These are phyloP conservation scores for Adansonia madagascariensis DNA, from an alignment of 441 rosid species.

Conservation along the genomic window DNA sequence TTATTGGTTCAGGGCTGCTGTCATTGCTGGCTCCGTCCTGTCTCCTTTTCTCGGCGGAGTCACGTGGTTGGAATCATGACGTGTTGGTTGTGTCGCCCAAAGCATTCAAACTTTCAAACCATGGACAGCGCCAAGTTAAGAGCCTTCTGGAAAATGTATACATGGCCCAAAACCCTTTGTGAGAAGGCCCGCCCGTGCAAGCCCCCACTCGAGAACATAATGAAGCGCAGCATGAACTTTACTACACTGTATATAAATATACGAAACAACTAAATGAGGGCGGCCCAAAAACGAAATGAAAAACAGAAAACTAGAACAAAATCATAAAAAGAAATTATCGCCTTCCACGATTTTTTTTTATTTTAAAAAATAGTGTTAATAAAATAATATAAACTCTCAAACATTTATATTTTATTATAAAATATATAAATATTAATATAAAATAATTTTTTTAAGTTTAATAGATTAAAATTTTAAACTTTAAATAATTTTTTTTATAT, in stretches of 20 bases:
- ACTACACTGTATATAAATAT: not conserved
- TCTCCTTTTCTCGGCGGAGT: not conserved
- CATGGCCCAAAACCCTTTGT: not conserved
- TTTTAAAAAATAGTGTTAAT: too few species aligned
- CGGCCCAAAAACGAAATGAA: not conserved
- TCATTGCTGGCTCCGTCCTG: not conserved
- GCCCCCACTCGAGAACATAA: not conserved
- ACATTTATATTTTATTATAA: too few species aligned
- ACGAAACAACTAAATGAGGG: not conserved
- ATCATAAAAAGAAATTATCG: too few species aligned
- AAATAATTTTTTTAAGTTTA: too few species aligned
- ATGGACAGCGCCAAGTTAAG: not conserved
- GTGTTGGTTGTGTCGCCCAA: not conserved
- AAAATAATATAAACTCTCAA: too few species aligned
- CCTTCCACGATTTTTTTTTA: too few species aligned
- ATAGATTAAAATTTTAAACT: too few species aligned
- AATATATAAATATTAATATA: too few species aligned
- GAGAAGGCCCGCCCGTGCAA: not conserved
- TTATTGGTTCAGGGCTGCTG: too few species aligned
- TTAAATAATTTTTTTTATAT: too few species aligned
- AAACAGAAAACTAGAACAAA: not conserved
- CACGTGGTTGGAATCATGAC: slow-evolving; percentile 11
- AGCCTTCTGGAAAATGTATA: not conserved
- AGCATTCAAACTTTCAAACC: not conserved
- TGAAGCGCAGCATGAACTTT: too few species aligned